Evolutionary conservation across 1,284 basidiomycete genomes (phyloP).

Genomic region (Jaminaea rosea): DNA sequence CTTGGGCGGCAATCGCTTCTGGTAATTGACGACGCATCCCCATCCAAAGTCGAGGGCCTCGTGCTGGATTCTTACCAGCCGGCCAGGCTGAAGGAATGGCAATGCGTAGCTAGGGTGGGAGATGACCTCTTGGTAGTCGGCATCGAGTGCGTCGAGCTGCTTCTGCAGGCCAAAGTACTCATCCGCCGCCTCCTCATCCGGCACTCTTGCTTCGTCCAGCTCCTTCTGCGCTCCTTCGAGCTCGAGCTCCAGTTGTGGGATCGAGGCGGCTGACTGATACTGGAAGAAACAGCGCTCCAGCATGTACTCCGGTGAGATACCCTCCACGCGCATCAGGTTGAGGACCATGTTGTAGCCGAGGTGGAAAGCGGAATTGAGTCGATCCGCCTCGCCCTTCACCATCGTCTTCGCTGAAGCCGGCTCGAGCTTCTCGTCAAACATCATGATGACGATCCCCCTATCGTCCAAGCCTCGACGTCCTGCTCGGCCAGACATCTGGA

Average conservation of each 20-base stretch:
- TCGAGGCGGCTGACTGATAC: constrained; percentile 84
- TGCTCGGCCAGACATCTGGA: constrained; percentile 97
- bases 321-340: constrained; percentile 97
- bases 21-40: constrained; percentile 85
- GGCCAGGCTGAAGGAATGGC: constrained; percentile 85
- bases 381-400: constrained; percentile 97
- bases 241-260: constrained; percentile 80
- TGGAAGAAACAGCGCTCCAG: constrained; percentile 95
- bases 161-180: constrained; percentile 87
- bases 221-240: constrained; percentile 65
- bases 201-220: constrained; percentile 62
- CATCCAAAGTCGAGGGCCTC: constrained; percentile 87
- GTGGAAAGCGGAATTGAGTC: constrained; percentile 96
- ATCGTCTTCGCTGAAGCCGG: constrained; percentile 84
- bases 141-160: constrained; percentile 76
- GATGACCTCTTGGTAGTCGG: constrained; percentile 80
- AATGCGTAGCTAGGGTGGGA: constrained; percentile 88
- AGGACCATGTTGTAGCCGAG: constrained; percentile 99
- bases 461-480: constrained; percentile 95
- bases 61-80: constrained; percentile 79
- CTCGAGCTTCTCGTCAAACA: constrained; percentile 97
- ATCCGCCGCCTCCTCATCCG: constrained; percentile 71
- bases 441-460: constrained; percentile 99
- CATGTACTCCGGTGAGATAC: constrained; percentile 97
- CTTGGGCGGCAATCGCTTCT: constrained; percentile 61